These are phyloP conservation scores for Fusarium hostae DNA, from an alignment of 2,329 filamentous ascomycete genomes.

Conservation along the genomic window DNA sequence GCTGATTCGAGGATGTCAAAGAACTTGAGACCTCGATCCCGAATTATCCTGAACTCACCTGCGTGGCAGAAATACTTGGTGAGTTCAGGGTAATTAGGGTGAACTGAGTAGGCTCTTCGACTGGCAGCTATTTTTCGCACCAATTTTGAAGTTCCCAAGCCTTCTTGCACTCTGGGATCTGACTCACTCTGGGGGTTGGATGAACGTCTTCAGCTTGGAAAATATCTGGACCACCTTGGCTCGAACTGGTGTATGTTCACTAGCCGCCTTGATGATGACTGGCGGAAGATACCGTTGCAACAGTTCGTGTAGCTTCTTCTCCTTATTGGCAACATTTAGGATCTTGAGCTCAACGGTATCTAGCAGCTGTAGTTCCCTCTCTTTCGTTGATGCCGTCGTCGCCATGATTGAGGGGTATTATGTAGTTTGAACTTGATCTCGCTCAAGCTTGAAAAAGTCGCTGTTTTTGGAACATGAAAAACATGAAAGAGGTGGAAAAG, in stretches of 20 bases:
- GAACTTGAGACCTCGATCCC: neutral
- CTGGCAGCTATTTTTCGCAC: neutral
- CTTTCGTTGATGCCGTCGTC: constrained; percentile 58
- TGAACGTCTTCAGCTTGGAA: constrained; percentile 64
- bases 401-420: constrained; percentile 48
- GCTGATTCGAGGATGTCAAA: neutral
- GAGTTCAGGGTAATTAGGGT: neutral
- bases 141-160: neutral
- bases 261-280: constrained; percentile 85
- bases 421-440: neutral
- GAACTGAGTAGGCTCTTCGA: neutral
- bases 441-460: neutral
- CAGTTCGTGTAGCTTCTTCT: constrained; percentile 81
- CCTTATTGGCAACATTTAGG: constrained; percentile 79
- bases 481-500: neutral
- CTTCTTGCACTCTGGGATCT: neutral
- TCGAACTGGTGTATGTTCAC: constrained; percentile 81
- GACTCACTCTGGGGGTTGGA: constrained; percentile 58
- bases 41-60: neutral
- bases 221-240: constrained; percentile 72
- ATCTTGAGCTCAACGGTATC: constrained; percentile 89
- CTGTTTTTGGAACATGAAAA: neutral
- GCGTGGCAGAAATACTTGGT: neutral
- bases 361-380: constrained; percentile 83
- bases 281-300: constrained; percentile 84